A percentile compares a stretch with the other conserved stretches of the same genome.
Conservation (phyloP, 176 grass and related monocot species). For the Guadua angustifolia region DNA sequence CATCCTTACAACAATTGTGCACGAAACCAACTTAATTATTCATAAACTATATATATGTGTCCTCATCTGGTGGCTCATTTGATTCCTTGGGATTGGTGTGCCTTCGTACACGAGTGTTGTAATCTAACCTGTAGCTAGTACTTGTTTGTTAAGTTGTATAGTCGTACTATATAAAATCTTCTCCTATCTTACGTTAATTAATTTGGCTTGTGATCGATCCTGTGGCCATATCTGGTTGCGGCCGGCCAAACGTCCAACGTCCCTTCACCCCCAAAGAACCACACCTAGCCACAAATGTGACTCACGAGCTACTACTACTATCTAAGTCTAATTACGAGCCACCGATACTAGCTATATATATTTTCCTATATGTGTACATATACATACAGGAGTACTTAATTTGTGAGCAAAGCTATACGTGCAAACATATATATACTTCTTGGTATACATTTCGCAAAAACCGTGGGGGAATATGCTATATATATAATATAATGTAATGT, state of each 20-base stretch:
- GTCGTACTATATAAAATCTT: background rate
- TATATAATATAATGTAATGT: no score
- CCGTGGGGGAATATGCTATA: no score
- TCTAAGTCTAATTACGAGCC: conserved; percentile 3
- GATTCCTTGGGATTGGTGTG: conserved; percentile 31
- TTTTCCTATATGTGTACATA: background rate
- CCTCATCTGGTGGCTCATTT: conserved; percentile 13
- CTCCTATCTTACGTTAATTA: conserved; percentile 25
- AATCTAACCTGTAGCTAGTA: background rate
- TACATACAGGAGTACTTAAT: background rate
- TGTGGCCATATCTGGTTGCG: conserved; percentile 39
- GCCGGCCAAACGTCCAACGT: conserved; percentile 28
- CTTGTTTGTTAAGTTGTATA: background rate
- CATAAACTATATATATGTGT: background rate
- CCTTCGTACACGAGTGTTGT: conserved; percentile 4
- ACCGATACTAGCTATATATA: background rate
- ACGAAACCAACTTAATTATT: conserved; percentile 23
- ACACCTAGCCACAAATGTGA: conserved; percentile 41
- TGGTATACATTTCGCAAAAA: background rate
- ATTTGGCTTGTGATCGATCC: conserved; percentile 22
- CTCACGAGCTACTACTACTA: conserved; percentile 28
- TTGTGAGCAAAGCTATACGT: background rate
- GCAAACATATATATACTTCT: background rate
- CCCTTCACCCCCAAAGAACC: conserved; percentile 35
- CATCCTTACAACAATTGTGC: conserved; percentile 39